Evolutionary conservation across 352 stramenopile species (phyloP).

Genomic region (Phytopythium ostracodes): DNA sequence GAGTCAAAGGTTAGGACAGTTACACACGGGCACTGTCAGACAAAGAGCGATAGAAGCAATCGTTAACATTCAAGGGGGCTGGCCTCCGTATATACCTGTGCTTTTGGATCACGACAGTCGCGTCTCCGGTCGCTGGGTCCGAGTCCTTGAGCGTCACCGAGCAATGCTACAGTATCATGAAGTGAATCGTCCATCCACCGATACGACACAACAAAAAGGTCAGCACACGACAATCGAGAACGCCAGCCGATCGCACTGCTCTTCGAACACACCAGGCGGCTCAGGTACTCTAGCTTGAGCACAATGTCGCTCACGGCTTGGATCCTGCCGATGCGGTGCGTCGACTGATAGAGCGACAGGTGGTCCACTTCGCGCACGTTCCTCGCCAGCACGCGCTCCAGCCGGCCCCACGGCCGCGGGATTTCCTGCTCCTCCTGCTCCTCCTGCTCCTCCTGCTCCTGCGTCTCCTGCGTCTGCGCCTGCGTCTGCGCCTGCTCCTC

Average conservation of each 20-base stretch:
- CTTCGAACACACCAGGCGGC: constrained; percentile 43
- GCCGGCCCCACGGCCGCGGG: constrained; percentile 49
- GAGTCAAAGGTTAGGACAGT: too few relatives aligned
- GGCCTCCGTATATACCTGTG: background rate
- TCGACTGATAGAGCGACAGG: constrained; percentile 30
- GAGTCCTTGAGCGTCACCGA: background rate
- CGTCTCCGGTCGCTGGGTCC: background rate
- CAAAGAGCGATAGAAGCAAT: background rate
- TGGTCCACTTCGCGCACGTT: constrained; percentile 30
- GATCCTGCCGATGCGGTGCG: constrained; percentile 47
- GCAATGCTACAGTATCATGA: background rate
- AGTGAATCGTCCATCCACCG: background rate
- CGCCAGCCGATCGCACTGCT: too few relatives aligned
- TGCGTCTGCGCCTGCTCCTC: too few relatives aligned
- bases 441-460: background rate
- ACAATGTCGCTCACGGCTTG: constrained; percentile 30
- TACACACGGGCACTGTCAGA: background rate
- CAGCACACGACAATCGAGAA: background rate
- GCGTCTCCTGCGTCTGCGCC: too few relatives aligned
- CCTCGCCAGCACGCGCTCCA: constrained; percentile 36
- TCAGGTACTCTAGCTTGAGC: constrained; percentile 46
- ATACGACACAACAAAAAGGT: background rate
- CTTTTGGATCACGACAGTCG: background rate
- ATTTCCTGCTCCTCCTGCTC: background rate
- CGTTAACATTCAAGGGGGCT: background rate